Evolutionary conservation across 2,329 filamentous ascomycete species (phyloP).

Genomic region (Volutella citrinella): DNA sequence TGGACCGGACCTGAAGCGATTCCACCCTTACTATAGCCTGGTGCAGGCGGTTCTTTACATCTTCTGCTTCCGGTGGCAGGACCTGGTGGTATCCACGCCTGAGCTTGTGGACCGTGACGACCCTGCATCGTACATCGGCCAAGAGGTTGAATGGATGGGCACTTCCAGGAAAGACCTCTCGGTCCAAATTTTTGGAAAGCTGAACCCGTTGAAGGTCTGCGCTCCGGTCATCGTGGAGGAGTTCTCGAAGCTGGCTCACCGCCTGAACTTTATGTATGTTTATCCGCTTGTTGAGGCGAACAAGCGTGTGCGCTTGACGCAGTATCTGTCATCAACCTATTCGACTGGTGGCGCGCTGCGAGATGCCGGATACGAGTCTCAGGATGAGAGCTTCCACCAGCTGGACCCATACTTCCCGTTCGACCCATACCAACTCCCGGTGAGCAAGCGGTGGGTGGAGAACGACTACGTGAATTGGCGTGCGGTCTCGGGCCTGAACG

Average conservation of each 20-base stretch:
- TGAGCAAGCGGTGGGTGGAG: slow-evolving; percentile 84
- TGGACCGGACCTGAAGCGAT: slow-evolving; percentile 81
- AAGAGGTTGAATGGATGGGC: slow-evolving; percentile 75
- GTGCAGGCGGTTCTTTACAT: slow-evolving; percentile 91
- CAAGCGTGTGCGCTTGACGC: slow-evolving; percentile 79
- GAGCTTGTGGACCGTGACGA: slow-evolving; percentile 62
- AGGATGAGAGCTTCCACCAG: slow-evolving; percentile 77
- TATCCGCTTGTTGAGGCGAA: slow-evolving; percentile 87
- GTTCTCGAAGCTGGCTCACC: slow-evolving; percentile 83
- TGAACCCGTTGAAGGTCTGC: slow-evolving; percentile 95
- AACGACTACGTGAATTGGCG: slow-evolving; percentile 81
- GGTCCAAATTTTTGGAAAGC: slow-evolving; percentile 77
- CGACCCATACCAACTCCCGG: slow-evolving; percentile 88
- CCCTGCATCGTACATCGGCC: slow-evolving; percentile 56
- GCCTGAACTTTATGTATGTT: slow-evolving; percentile 85
- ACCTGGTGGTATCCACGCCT: slow-evolving; percentile 66
- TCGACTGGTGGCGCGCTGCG: slow-evolving; percentile 53
- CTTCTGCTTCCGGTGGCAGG: slow-evolving; percentile 97
- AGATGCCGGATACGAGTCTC: slow-evolving; percentile 44
- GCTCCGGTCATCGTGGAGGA: slow-evolving; percentile 86
- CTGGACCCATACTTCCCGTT: slow-evolving; percentile 96
- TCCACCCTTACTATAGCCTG: slow-evolving; percentile 80
- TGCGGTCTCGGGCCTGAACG: slow-evolving; percentile 66
- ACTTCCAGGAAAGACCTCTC: slow-evolving; percentile 71
- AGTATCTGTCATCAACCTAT: slow-evolving; percentile 60